A percentile compares a stretch with the other conserved stretches of the same genome.
Conservation (phyloP, 1,284 basidiomycete genomes). For the Microbotryum intermedium region DNA sequence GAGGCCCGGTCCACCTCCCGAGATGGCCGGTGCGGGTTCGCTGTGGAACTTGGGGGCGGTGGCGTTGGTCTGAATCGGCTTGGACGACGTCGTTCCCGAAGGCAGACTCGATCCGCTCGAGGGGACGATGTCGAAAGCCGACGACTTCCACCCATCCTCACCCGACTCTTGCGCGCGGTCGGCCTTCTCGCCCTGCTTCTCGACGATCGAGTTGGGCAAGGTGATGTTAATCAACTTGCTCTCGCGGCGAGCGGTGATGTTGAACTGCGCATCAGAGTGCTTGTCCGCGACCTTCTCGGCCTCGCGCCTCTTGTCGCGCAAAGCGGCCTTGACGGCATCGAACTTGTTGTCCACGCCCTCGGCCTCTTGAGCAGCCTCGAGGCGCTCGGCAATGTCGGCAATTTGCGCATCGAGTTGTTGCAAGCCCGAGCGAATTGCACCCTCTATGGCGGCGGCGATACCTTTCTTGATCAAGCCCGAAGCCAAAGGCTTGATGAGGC, state of each 20-base stretch:
- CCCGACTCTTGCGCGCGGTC: constrained; percentile 5
- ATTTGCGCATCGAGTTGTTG: constrained; percentile 83
- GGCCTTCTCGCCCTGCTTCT: constrained; percentile 9
- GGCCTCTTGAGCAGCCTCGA: constrained; percentile 57
- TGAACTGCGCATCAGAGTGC: constrained; percentile 29
- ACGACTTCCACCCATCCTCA: constrained; percentile 9
- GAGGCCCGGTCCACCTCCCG: no score
- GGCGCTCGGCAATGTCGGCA: constrained; percentile 62
- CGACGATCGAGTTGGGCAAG: constrained; percentile 7
- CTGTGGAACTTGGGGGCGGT: no score
- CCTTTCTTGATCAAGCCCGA: constrained; percentile 80
- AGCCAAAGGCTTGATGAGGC: constrained; percentile 49
- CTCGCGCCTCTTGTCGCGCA: constrained; percentile 42
- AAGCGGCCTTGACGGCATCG: constrained; percentile 54
- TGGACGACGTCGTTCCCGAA: no score
- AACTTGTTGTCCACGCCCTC: constrained; percentile 44
- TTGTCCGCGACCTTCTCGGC: constrained; percentile 39
- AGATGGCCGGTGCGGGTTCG: no score
- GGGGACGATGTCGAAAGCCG: constrained; percentile 22
- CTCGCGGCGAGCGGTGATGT: constrained; percentile 43
- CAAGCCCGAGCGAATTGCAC: constrained; percentile 66
- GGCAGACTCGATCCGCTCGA: background rate
- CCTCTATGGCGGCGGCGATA: constrained; percentile 71
- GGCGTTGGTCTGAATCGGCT: no score
- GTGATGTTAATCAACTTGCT: constrained; percentile 53